Evolutionary conservation across 805 yeast species (phyloP).

Genomic region (Lipomyces mesembrius): DNA sequence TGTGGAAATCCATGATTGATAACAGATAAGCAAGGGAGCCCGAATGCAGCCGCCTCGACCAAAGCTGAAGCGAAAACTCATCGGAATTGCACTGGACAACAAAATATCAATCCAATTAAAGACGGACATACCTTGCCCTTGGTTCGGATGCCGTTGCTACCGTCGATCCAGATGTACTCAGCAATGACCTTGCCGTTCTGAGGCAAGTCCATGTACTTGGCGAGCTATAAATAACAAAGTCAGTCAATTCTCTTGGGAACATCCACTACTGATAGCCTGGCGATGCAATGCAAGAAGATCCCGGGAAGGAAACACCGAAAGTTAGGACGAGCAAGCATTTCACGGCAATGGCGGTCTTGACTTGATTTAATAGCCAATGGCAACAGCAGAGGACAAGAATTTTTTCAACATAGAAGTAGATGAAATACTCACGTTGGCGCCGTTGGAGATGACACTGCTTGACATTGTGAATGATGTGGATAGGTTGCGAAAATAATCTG

Average conservation of each 20-base stretch:
- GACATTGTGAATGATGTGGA: conserved; percentile 32
- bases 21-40: background rate
- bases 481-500: background rate
- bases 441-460: conserved; percentile 37
- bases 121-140: conserved; percentile 61
- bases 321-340: background rate
- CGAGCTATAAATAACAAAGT: conserved; percentile 50
- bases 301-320: background rate
- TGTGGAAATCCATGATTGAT: background rate
- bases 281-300: background rate
- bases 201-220: conserved; percentile 80
- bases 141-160: conserved; percentile 87
- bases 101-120: background rate
- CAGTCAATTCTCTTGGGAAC: background rate
- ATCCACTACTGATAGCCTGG: background rate
- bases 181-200: conserved; percentile 89
- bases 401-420: background rate
- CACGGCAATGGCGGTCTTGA: background rate
- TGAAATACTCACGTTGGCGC: conserved; percentile 29
- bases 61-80: background rate
- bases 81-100: background rate
- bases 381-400: background rate
- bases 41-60: background rate
- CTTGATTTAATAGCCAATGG: background rate
- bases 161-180: conserved; percentile 98